Conservation (phyloP, 1,139 yeast genomes). For the Yamadazyma triangularis region DNA sequence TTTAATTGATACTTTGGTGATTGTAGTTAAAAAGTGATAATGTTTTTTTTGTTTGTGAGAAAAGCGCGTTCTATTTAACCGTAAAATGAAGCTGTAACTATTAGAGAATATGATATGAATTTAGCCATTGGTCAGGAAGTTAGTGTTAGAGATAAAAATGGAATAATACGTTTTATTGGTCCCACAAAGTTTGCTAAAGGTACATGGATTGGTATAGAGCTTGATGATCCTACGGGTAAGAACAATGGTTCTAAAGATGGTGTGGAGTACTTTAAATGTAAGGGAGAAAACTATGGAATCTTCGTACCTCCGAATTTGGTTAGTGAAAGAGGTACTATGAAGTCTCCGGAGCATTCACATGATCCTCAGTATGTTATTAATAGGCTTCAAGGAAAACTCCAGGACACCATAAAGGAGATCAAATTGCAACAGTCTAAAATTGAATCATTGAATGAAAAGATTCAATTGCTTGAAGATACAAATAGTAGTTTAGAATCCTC, state of each 20-base stretch:
- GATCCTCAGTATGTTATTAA: slow-evolving; percentile 34
- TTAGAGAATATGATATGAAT: neutral
- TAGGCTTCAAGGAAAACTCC: slow-evolving; percentile 39
- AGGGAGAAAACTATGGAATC: slow-evolving; percentile 47
- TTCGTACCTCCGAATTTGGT: slow-evolving; percentile 42
- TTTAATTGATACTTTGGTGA: no score
- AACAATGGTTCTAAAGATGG: slow-evolving; percentile 78
- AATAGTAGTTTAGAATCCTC: slow-evolving; percentile 24
- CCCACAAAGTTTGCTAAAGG: slow-evolving; percentile 58
- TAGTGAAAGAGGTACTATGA: neutral
- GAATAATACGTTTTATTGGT: slow-evolving; percentile 49
- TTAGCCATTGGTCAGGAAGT: slow-evolving; percentile 38
- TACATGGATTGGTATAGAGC: slow-evolving; percentile 76
- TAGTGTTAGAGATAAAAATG: slow-evolving; percentile 36
- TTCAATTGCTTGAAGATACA: slow-evolving; percentile 6
- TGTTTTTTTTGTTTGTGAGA: slow-evolving; percentile 3
- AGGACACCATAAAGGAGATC: slow-evolving; percentile 26
- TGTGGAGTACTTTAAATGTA: slow-evolving; percentile 54
- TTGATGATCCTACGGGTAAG: slow-evolving; percentile 62
- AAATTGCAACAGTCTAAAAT: slow-evolving; percentile 17
- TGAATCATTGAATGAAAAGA: slow-evolving; percentile 14
- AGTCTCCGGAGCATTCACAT: neutral
- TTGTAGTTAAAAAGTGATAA: no score
- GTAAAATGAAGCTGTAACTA: no score
- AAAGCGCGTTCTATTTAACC: slow-evolving; percentile 2